These are phyloP conservation scores for Cryptococcus sp. DNA, from an alignment of 1,284 basidiomycete species.

Conservation along the genomic window DNA sequence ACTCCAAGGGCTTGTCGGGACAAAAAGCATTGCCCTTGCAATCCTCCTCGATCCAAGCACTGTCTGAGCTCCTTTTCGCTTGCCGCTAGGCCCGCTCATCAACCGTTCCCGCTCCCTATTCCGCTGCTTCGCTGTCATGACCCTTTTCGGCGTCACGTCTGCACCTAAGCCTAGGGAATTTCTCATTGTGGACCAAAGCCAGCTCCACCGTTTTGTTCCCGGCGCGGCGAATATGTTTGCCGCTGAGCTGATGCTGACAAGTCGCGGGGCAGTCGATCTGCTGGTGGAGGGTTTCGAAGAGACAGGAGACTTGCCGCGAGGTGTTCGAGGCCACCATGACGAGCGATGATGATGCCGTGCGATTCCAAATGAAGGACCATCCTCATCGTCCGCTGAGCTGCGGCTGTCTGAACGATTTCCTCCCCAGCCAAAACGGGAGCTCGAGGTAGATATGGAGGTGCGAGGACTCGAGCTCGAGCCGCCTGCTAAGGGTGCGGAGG, in stretches of 20 bases:
- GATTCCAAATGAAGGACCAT: neutral
- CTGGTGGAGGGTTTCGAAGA: neutral
- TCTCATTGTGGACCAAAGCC: constrained; percentile 19
- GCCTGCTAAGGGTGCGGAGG: constrained; percentile 8
- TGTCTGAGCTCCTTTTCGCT: constrained; percentile 11
- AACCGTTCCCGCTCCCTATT: constrained; percentile 30
- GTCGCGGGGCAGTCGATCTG: constrained; percentile 1
- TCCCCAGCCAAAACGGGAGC: constrained; percentile 24
- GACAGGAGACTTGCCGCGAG: neutral
- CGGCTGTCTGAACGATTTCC: constrained; percentile 11
- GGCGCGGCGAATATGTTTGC: constrained; percentile 11
- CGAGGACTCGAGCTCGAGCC: constrained; percentile 26
- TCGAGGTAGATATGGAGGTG: constrained; percentile 34
- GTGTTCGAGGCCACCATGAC: constrained; percentile 20
- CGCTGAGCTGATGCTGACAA: constrained; percentile 13
- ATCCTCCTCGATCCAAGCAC: constrained; percentile 28
- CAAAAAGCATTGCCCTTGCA: constrained; percentile 19
- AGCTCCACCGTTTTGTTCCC: constrained; percentile 27
- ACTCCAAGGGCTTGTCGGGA: constrained; percentile 30
- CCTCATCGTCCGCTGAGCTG: constrained; percentile 31
- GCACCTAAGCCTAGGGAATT: neutral
- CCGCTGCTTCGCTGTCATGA: constrained; percentile 5
- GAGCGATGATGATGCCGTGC: constrained; percentile 8
- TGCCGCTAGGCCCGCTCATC: constrained; percentile 14
- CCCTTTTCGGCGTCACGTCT: constrained; percentile 1